phyloP scores from a whole-genome alignment of 2,329 filamentous ascomycete species.

The Neurospora sp. region DNA sequence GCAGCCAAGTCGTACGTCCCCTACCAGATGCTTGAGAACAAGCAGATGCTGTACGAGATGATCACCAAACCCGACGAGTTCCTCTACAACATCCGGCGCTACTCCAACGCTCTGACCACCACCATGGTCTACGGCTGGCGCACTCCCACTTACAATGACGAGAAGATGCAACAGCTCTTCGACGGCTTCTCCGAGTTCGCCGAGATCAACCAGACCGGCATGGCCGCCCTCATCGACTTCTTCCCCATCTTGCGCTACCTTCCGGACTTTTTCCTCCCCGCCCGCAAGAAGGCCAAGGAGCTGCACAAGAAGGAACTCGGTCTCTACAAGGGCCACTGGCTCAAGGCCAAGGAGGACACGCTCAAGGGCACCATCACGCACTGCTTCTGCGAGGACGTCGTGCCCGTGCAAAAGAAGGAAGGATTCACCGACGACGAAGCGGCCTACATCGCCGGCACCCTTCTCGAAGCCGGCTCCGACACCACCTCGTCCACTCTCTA shows the following conservation, averaged over 20 bases:
- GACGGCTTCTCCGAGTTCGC: constrained; percentile 31
- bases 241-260: constrained; percentile 35
- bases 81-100: constrained; percentile 35
- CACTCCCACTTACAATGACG: constrained; percentile 30
- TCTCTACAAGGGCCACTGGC: constrained; percentile 31
- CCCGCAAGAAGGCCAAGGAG: constrained; percentile 28
- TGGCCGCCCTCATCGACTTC: constrained; percentile 35
- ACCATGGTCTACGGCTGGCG: constrained; percentile 42
- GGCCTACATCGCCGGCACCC: constrained; percentile 25
- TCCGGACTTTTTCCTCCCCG: constrained; percentile 32
- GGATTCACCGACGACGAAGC: constrained; percentile 23
- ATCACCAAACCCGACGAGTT: constrained; percentile 33
- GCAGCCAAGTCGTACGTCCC: constrained; percentile 39
- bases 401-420: constrained; percentile 15
- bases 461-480: constrained; percentile 32
- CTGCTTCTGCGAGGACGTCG: constrained; percentile 18
- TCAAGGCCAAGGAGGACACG: constrained; percentile 28
- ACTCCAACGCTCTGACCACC: constrained; percentile 38
- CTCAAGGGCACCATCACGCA: constrained; percentile 15
- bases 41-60: constrained; percentile 40
- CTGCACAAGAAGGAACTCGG: constrained; percentile 33
- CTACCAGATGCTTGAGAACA: constrained; percentile 47
- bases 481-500: constrained; percentile 32
- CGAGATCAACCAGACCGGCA: constrained; percentile 29
- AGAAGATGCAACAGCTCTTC: constrained; percentile 31